Percentiles rank a stretch among this genome's conserved stretches.
These are phyloP conservation scores for Mucor mucedo DNA, from an alignment of 371 early-diverging fungal genomes.

Conservation along the genomic window DNA sequence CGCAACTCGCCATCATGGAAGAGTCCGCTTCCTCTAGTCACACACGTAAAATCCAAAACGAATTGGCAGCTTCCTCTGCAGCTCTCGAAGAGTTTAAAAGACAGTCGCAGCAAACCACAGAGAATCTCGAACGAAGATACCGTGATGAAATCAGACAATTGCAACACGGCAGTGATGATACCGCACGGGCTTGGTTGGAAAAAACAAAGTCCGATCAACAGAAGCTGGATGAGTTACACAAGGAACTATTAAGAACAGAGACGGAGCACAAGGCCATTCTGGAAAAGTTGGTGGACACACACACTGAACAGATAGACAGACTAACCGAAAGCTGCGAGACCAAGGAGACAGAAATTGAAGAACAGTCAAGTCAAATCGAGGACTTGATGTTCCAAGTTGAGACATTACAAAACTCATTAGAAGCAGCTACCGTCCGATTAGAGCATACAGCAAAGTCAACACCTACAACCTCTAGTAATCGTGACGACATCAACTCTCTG, in stretches of 20 bases:
- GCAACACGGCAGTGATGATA: conserved; percentile 48
- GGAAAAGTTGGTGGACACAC: conserved; percentile 11
- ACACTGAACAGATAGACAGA: conserved; percentile 15
- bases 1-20: conserved; percentile 21
- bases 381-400: conserved; percentile 37
- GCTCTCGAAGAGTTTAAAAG: conserved; percentile 36
- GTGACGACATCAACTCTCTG: conserved; percentile 19
- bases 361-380: conserved; percentile 34
- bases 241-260: conserved; percentile 20
- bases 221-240: conserved; percentile 37
- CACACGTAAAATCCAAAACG: conserved; percentile 36
- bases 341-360: conserved; percentile 30
- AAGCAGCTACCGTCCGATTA: conserved; percentile 44
- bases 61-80: conserved; percentile 25
- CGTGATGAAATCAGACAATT: conserved; percentile 45
- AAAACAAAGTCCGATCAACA: conserved; percentile 43
- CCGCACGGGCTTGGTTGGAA: conserved; percentile 49
- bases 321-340: conserved; percentile 13
- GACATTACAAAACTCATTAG: conserved; percentile 41
- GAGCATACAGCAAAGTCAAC: conserved; percentile 33
- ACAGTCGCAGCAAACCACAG: conserved; percentile 28
- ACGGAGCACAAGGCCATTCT: conserved; percentile 18
- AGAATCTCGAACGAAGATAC: conserved; percentile 40
- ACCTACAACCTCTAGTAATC: conserved; percentile 19
- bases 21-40: conserved; percentile 32